Evolutionary conservation across 306 rosid genomes (phyloP).

Genomic region (Fagus crenata): DNA sequence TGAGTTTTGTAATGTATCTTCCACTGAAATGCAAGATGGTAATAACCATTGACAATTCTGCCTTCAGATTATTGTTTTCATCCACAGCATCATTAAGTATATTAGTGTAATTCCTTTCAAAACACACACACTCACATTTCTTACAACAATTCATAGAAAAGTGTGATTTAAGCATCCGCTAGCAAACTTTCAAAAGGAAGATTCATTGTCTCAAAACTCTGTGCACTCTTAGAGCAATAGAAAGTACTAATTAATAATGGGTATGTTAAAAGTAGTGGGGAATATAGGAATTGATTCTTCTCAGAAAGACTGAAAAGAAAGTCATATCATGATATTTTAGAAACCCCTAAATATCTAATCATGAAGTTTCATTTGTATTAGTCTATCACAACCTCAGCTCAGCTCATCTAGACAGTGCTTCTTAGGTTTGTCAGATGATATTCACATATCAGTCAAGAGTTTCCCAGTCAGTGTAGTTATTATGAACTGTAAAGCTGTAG

Average conservation of each 20-base stretch:
- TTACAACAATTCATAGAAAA: constrained; percentile 1
- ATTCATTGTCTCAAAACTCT: constrained; percentile 17
- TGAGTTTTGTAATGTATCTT: background rate
- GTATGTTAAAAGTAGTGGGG: background rate
- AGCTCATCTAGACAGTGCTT: constrained; percentile 9
- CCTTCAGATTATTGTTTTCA: background rate
- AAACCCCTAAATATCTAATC: constrained; percentile 9
- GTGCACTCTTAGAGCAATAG: constrained; percentile 18
- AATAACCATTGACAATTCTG: background rate
- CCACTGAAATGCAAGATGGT: background rate
- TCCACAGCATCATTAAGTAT: background rate
- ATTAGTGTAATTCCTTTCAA: background rate
- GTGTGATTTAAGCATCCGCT: constrained; percentile 24
- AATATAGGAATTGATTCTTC: constrained; percentile 26
- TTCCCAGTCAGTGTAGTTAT: background rate
- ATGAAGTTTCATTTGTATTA: constrained; percentile 14
- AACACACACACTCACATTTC: background rate
- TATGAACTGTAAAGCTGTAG: constrained; percentile 3
- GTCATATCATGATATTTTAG: background rate
- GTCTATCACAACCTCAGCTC: constrained; percentile 17
- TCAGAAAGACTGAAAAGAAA: constrained; percentile 15
- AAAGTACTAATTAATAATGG: constrained; percentile 5
- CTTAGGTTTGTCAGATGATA: constrained; percentile 12
- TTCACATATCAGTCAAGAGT: constrained; percentile 1
- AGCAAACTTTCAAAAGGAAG: constrained; percentile 19